Evolutionary conservation across 148 eudicot genomes (phyloP), one percentile per base, ranked within the genome.

Genomic region (Polygonum aviculare): DNA sequence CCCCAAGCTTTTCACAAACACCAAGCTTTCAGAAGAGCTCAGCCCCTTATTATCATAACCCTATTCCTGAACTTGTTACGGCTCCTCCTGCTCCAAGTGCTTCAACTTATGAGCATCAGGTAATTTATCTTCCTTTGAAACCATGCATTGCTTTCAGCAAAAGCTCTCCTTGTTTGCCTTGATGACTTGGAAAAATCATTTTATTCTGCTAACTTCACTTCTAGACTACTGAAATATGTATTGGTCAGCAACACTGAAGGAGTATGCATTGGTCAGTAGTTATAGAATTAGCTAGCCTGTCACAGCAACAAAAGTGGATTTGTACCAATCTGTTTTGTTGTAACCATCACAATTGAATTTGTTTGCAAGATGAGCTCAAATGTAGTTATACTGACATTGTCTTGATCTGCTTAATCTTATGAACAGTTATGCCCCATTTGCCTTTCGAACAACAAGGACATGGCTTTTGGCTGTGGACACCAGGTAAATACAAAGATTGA

Each of bases 401-500:
- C n/a, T 47, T 77, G 7, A 75, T 38, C 72, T 67, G 45, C 14
- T 35, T 67, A 67, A 67, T 36, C 72, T 14, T 67, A 67, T 14
- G 15, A 31, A 73, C 86, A 92, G 97, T 16, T 86, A 73, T 92
- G 97, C 76, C 96, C 96, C 65, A 92, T 95, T 60, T 95, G 98
- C 86, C 87, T 95, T 31, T 83, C 81, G 26, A 92, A 92, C 70
- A 83, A 92, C 11, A 92, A 92, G 79, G 91, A 95, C 81, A 95
- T 95, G 97, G 98, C 98, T 74, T 95, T 95, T 69, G 97, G 96
- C 16, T 95, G 98, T 74, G 98, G 97, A 36, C 99, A 96, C 80
- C 98, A 93, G 99, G 99, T 95, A 92, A 54, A 39, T 75, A 0
- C 22, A 47, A 14, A 2, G 12, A 15, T 36, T 15, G 40, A 36